These are phyloP conservation scores for Thermothielavioides terrestris DNA, from an alignment of 495 filamentous ascomycete species.

Conservation along the genomic window DNA sequence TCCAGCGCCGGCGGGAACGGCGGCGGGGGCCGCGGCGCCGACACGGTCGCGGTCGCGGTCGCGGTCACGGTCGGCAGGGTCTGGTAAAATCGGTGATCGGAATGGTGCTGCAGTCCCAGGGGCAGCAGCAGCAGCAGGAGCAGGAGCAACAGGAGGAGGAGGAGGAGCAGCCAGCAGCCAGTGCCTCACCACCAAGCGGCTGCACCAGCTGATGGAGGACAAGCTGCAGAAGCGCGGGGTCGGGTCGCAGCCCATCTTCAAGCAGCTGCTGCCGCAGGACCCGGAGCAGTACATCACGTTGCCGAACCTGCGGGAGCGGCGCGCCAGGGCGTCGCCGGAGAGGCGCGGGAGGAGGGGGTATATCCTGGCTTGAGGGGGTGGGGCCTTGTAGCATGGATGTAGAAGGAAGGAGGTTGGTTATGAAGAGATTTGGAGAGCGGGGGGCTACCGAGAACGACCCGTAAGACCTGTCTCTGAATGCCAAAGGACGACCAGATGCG, in stretches of 20 bases:
- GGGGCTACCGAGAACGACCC: too few species aligned
- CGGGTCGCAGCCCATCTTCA: conserved; percentile 28
- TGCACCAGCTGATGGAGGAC: conserved; percentile 30
- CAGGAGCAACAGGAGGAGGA: not conserved
- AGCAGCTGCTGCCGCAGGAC: conserved; percentile 27
- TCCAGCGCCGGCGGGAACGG: not conserved
- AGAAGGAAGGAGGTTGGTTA: too few species aligned
- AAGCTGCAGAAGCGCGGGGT: conserved; percentile 19
- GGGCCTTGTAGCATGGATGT: not conserved
- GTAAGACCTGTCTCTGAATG: too few species aligned
- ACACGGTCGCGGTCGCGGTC: too few species aligned
- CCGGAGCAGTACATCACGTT: conserved; percentile 28
- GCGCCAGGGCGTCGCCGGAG: not conserved
- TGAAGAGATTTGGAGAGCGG: too few species aligned
- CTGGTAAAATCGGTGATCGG: too few species aligned
- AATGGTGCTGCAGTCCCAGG: not conserved
- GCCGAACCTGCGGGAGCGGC: conserved; percentile 15
- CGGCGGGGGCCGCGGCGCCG: not conserved
- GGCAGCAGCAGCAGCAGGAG: not conserved
- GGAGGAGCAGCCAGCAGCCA: not conserved
- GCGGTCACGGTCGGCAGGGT: too few species aligned
- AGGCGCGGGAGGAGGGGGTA: conserved; percentile 4
- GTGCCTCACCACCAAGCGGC: conserved; percentile 23
- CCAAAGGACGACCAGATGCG: too few species aligned
- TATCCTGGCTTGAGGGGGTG: not conserved